These are phyloP conservation scores for Royoungia palumana DNA, from an alignment of 768 basidiomycete species.

Conservation along the genomic window DNA sequence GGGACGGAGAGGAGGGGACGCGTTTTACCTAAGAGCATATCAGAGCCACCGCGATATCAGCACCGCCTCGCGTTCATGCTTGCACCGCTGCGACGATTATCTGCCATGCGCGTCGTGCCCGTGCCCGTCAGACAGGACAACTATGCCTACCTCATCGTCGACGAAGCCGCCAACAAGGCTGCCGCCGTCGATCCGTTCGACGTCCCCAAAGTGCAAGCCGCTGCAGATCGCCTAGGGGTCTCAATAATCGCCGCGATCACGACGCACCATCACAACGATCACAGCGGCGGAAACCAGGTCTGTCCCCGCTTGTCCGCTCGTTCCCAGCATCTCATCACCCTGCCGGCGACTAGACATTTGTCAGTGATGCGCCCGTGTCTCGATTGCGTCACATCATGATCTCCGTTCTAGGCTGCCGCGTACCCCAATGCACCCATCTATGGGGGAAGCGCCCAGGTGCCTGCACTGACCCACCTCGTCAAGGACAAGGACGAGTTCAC, in stretches of 20 bases:
- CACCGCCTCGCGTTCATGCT: constrained; percentile 14
- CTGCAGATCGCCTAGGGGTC: constrained; percentile 60
- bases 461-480: constrained; percentile 67
- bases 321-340: constrained; percentile 11
- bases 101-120: constrained; percentile 68
- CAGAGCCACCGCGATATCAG: constrained; percentile 9
- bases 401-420: constrained; percentile 36
- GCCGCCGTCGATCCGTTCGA: constrained; percentile 83
- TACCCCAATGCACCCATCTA: constrained; percentile 57
- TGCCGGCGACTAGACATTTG: constrained; percentile 25
- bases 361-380: constrained; percentile 16
- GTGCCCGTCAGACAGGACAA: constrained; percentile 81
- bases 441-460: constrained; percentile 73
- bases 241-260: constrained; percentile 73
- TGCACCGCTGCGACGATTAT: constrained; percentile 10
- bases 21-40: constrained; percentile 3
- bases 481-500: constrained; percentile 79
- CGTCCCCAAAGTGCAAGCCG: constrained; percentile 60
- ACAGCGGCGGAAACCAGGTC: constrained; percentile 84
- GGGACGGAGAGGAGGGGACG: background rate
- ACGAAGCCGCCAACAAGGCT: constrained; percentile 61
- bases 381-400: background rate
- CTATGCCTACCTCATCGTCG: constrained; percentile 81
- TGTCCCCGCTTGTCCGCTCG: constrained; percentile 8
- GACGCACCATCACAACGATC: constrained; percentile 91